These are phyloP conservation scores for Leishmania arabica DNA, from an alignment of 208 protist genomes.

Conservation along the genomic window DNA sequence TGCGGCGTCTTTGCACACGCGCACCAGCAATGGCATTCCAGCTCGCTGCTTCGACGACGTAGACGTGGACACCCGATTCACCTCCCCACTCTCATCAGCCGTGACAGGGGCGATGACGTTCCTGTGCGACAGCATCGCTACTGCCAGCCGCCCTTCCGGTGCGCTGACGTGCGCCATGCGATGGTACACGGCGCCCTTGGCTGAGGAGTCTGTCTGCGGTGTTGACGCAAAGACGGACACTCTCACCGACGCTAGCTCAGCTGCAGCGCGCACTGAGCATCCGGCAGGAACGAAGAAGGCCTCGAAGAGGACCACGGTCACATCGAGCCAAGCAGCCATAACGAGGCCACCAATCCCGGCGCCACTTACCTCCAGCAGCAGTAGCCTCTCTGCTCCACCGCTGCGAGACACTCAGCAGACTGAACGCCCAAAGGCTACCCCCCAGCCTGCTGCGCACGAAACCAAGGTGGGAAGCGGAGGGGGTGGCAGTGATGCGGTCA, in stretches of 20 bases:
- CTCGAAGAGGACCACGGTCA: background rate
- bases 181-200: slow-evolving; percentile 3
- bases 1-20: background rate
- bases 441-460: background rate
- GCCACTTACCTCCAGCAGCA: background rate
- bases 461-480: background rate
- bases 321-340: background rate
- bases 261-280: background rate
- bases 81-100: background rate
- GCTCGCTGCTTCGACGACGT: background rate
- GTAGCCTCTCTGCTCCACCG: background rate
- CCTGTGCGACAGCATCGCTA: background rate
- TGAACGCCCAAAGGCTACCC: background rate
- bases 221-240: background rate
- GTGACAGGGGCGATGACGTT: background rate
- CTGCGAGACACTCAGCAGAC: background rate
- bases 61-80: background rate
- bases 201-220: slow-evolving; percentile 2
- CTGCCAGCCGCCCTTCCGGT: background rate
- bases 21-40: background rate
- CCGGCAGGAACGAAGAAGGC: background rate
- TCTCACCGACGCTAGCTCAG: background rate
- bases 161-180: slow-evolving; percentile 9
- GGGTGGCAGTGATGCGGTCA: background rate
- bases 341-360: background rate